Evolutionary conservation across 176 grass and related monocot genomes (phyloP).

Genomic region (Carex cristatella): DNA sequence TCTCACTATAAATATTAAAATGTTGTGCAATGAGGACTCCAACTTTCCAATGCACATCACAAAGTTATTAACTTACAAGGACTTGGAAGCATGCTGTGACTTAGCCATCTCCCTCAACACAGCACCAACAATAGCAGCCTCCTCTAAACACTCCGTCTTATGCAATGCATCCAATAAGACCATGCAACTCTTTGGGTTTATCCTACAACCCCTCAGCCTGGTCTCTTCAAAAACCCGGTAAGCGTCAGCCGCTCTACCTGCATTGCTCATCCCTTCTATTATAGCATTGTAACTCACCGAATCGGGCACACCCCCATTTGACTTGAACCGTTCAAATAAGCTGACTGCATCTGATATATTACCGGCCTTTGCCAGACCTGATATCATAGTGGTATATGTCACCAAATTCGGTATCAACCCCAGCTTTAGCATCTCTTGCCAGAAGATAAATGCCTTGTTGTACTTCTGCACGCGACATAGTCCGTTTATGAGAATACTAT

Average conservation of each 20-base stretch:
- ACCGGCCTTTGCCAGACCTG: conserved; percentile 72
- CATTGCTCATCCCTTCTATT: conserved; percentile 98
- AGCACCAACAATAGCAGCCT: conserved; percentile 84
- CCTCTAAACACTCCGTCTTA: conserved; percentile 72
- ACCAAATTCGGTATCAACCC: conserved; percentile 69
- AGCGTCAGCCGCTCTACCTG: conserved; percentile 65
- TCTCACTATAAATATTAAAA: neutral
- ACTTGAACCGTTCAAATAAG: conserved; percentile 82
- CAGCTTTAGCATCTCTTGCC: conserved; percentile 95
- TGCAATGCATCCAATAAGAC: conserved; percentile 87
- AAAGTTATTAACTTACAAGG: conserved; percentile 34
- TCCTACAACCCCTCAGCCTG: conserved; percentile 55
- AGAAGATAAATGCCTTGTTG: conserved; percentile 95
- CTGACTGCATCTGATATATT: conserved; percentile 69
- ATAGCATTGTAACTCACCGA: conserved; percentile 74
- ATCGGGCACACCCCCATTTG: conserved; percentile 68
- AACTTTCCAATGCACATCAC: neutral
- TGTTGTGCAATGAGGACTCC: neutral
- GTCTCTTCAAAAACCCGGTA: conserved; percentile 88
- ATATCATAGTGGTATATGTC: conserved; percentile 95
- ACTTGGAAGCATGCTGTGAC: conserved; percentile 74
- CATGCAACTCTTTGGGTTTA: conserved; percentile 77
- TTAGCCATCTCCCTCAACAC: conserved; percentile 96
- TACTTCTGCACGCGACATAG: conserved; percentile 84
- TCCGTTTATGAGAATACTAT: conserved; percentile 83